Evolutionary conservation across 169 alveolate genomes (phyloP).

Genomic region (Plasmodium chabaudi): DNA sequence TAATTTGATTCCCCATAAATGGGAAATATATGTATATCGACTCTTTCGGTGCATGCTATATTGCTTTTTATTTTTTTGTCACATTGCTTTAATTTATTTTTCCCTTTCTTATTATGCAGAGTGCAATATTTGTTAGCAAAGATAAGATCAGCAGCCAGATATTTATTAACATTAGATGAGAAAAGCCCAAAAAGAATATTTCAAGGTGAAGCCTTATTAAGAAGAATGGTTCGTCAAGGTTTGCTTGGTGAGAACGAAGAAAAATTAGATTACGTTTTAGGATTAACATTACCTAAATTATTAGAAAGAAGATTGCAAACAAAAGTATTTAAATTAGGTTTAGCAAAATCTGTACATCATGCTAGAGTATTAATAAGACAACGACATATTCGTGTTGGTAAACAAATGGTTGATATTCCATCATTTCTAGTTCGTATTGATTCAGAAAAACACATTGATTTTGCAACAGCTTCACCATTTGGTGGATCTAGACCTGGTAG

Average conservation of each 20-base stretch:
- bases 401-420: constrained; percentile 98
- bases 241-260: constrained; percentile 96
- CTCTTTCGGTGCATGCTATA: not conserved
- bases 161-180: constrained; percentile 97
- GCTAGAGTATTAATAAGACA: constrained; percentile 99
- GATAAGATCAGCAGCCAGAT: constrained; percentile 99
- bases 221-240: constrained; percentile 99
- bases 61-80: not conserved
- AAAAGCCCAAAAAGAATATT: constrained; percentile 96
- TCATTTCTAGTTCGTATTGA: constrained; percentile 99
- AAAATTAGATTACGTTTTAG: constrained; percentile 99
- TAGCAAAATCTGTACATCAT: constrained; percentile 99
- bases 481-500: constrained; percentile 98
- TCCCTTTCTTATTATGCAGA: constrained; percentile 75
- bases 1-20: not conserved
- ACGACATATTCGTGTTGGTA: constrained; percentile 99
- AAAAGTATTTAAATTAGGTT: constrained; percentile 96
- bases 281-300: constrained; percentile 97
- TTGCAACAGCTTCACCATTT: constrained; percentile 96
- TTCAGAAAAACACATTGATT: constrained; percentile 98
- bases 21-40: not conserved
- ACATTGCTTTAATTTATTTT: not conserved
- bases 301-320: constrained; percentile 99
- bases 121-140: constrained; percentile 98
- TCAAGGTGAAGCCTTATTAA: constrained; percentile 98